phyloP scores from a whole-genome alignment of 2,329 filamentous ascomycete genomes.

The Aspergillus fumigatus region DNA sequence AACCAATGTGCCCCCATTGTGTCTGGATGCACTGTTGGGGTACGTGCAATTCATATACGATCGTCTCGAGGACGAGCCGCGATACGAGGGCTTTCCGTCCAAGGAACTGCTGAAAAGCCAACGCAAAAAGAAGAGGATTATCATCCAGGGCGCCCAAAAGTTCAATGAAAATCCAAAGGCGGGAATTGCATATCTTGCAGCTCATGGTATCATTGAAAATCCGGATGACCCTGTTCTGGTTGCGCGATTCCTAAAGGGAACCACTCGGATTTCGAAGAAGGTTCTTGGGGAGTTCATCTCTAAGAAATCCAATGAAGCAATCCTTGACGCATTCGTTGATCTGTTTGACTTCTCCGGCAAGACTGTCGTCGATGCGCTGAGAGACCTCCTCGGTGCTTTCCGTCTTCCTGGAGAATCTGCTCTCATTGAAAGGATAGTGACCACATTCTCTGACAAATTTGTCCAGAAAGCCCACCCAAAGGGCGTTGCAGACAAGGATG shows the following conservation, averaged over 20 bases:
- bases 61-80: conserved; percentile 67
- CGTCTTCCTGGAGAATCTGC: conserved; percentile 88
- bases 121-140: conserved; percentile 75
- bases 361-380: conserved; percentile 82
- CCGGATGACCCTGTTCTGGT: conserved; percentile 69
- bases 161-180: conserved; percentile 95
- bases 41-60: conserved; percentile 92
- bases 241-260: conserved; percentile 82
- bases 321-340: conserved; percentile 77
- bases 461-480: conserved; percentile 64
- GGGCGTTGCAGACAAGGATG: conserved; percentile 77
- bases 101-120: conserved; percentile 63
- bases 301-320: conserved; percentile 80
- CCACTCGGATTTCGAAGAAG: conserved; percentile 83
- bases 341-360: conserved; percentile 85
- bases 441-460: conserved; percentile 81
- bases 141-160: conserved; percentile 80
- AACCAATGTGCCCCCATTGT: conserved; percentile 92
- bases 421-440: conserved; percentile 89
- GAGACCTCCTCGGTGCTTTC: conserved; percentile 84
- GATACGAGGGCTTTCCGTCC: conserved; percentile 62
- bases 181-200: conserved; percentile 78
- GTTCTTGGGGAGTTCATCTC: conserved; percentile 88
- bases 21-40: conserved; percentile 82
- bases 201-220: conserved; percentile 79